phyloP scores from a whole-genome alignment of 345 rosid genomes.

The Hibiscus tridactylites region DNA sequence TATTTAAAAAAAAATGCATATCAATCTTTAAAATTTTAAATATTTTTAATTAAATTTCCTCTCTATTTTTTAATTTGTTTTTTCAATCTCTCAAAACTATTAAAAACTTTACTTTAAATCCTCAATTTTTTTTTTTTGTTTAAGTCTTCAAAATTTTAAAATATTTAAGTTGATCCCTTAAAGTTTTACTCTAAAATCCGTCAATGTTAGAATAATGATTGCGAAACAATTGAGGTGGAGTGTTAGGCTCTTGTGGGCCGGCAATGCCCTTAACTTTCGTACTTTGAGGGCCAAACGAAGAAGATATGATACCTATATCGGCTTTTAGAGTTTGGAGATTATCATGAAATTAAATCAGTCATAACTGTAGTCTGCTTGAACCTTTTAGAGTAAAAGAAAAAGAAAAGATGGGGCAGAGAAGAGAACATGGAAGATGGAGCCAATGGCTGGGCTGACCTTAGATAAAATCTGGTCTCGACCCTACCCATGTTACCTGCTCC shows the following conservation, averaged over 20 bases:
- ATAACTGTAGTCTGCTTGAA: background rate
- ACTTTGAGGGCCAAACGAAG: conserved; percentile 1
- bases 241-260: background rate
- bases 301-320: background rate
- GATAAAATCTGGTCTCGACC: background rate
- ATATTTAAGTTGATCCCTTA: too few species aligned
- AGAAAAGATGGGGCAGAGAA: background rate
- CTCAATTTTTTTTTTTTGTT: too few species aligned
- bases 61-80: too few species aligned
- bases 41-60: too few species aligned
- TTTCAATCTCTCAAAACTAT: too few species aligned
- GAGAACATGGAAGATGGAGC: conserved; percentile 1
- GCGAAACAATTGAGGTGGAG: background rate
- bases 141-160: too few species aligned
- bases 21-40: too few species aligned
- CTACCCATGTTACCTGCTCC: conserved; percentile 1
- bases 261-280: background rate
- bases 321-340: conserved; percentile 5
- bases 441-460: background rate
- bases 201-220: background rate
- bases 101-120: too few species aligned
- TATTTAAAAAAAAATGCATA: too few species aligned
- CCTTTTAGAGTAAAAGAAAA: background rate
- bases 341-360: background rate
- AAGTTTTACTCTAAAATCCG: too few species aligned